phyloP scores from a whole-genome alignment of 495 filamentous ascomycete genomes.

The Friedmanniomyces simplex region DNA sequence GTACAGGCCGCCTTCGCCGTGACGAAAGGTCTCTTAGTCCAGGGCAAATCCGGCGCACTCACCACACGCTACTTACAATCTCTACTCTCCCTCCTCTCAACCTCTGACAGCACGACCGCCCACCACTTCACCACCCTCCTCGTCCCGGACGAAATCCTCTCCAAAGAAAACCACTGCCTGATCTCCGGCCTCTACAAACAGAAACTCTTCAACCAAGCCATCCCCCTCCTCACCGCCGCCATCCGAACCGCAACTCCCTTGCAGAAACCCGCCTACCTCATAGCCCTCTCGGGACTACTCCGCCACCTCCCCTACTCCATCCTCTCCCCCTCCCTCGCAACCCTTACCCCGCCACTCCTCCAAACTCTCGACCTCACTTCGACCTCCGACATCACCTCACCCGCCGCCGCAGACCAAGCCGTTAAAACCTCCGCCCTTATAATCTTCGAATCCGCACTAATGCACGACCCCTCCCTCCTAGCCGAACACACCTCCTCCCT shows the following conservation, averaged over 20 bases:
- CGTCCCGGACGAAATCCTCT: slow-evolving; percentile 54
- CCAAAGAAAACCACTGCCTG: slow-evolving; percentile 50
- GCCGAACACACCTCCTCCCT: slow-evolving; percentile 53
- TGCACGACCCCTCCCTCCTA: slow-evolving; percentile 44
- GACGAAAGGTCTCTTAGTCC: slow-evolving; percentile 33
- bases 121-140: slow-evolving; percentile 53
- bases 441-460: slow-evolving; percentile 49
- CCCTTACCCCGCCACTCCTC: slow-evolving; percentile 56
- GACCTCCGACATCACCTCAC: too few relatives aligned
- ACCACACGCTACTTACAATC: slow-evolving; percentile 38
- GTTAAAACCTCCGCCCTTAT: slow-evolving; percentile 54
- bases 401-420: slow-evolving; percentile 29
- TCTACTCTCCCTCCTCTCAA: slow-evolving; percentile 48
- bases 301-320: slow-evolving; percentile 49
- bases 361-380: slow-evolving; percentile 57
- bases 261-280: slow-evolving; percentile 52
- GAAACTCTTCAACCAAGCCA: slow-evolving; percentile 50
- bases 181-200: slow-evolving; percentile 57
- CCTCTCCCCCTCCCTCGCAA: slow-evolving; percentile 48
- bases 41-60: slow-evolving; percentile 28
- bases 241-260: slow-evolving; percentile 42
- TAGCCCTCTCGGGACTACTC: slow-evolving; percentile 56
- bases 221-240: slow-evolving; percentile 46
- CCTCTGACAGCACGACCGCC: slow-evolving; percentile 34
- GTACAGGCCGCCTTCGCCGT: slow-evolving; percentile 33